phyloP scores from a whole-genome alignment of 2,329 filamentous ascomycete genomes.

The Coleophoma eucalyptorum region DNA sequence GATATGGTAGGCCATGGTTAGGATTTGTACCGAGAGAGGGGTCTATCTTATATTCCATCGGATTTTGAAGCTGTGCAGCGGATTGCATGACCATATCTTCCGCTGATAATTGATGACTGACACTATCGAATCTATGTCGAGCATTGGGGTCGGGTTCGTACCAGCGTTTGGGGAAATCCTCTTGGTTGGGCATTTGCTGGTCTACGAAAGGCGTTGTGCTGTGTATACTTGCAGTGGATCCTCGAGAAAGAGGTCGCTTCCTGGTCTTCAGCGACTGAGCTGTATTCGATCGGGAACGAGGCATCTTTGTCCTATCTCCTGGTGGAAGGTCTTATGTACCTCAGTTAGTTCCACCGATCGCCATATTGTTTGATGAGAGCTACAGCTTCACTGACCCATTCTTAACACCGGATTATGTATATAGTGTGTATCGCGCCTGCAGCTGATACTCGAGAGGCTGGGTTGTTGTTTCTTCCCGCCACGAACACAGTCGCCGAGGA shows the following conservation, averaged over 20 bases:
- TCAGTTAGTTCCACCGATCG: no score
- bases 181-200: constrained; percentile 21
- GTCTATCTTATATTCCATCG: constrained; percentile 45
- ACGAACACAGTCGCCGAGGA: no score
- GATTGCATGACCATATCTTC: constrained; percentile 59
- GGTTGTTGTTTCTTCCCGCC: constrained; percentile 15
- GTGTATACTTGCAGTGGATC: constrained; percentile 43
- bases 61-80: constrained; percentile 50
- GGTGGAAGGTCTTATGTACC: constrained; percentile 20
- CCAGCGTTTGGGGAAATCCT: constrained; percentile 27
- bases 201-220: constrained; percentile 26
- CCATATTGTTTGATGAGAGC: background rate
- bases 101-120: constrained; percentile 39
- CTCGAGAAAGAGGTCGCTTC: constrained; percentile 40
- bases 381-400: constrained; percentile 21
- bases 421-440: constrained; percentile 8
- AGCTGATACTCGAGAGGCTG: constrained; percentile 12
- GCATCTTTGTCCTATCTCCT: constrained; percentile 31
- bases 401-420: constrained; percentile 4
- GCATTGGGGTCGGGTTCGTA: constrained; percentile 23
- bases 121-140: constrained; percentile 22
- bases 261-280: constrained; percentile 35
- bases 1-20: constrained; percentile 38
- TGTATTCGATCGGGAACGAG: constrained; percentile 40
- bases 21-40: constrained; percentile 44